These are phyloP conservation scores for Nelumbo lutea DNA, from an alignment of 164 flowering plant species.

Conservation along the genomic window DNA sequence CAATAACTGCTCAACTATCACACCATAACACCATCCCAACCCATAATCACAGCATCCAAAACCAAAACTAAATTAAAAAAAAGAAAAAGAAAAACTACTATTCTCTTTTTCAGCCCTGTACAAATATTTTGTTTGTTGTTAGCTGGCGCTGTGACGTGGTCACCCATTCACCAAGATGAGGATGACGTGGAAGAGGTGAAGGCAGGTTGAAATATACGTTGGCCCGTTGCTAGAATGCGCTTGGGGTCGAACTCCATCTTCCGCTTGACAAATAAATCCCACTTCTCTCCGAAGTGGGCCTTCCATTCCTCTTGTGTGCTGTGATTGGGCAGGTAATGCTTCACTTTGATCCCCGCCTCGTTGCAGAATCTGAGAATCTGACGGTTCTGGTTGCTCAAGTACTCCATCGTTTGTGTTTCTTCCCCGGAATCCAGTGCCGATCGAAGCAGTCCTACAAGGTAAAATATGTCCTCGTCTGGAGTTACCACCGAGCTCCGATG, in stretches of 20 bases:
- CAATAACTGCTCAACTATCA: too few species aligned
- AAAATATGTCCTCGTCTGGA: constrained; percentile 88
- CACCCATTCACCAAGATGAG: constrained; percentile 7
- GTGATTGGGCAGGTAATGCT: constrained; percentile 80
- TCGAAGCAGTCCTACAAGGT: constrained; percentile 72
- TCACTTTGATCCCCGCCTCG: constrained; percentile 49
- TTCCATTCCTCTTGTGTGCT: constrained; percentile 60
- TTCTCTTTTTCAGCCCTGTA: too few species aligned
- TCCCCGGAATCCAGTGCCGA: constrained; percentile 67
- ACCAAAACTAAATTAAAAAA: too few species aligned
- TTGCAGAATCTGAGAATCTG: constrained; percentile 59
- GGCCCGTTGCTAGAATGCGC: constrained; percentile 79
- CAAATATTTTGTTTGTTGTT: too few species aligned
- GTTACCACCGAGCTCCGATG: constrained; percentile 67
- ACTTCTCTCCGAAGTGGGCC: constrained; percentile 71
- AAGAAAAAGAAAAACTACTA: too few species aligned
- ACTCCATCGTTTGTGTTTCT: constrained; percentile 44
- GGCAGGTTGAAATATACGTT: constrained; percentile 54
- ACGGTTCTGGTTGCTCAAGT: constrained; percentile 63
- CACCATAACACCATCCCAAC: too few species aligned
- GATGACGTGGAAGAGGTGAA: not conserved
- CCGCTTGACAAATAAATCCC: constrained; percentile 46
- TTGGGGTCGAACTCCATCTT: constrained; percentile 71
- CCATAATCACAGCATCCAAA: not conserved
- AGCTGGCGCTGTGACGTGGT: not conserved